Base-by-base conservation (phyloP, 495 filamentous ascomycete species). In the Lophiotrema nucula region DNA sequence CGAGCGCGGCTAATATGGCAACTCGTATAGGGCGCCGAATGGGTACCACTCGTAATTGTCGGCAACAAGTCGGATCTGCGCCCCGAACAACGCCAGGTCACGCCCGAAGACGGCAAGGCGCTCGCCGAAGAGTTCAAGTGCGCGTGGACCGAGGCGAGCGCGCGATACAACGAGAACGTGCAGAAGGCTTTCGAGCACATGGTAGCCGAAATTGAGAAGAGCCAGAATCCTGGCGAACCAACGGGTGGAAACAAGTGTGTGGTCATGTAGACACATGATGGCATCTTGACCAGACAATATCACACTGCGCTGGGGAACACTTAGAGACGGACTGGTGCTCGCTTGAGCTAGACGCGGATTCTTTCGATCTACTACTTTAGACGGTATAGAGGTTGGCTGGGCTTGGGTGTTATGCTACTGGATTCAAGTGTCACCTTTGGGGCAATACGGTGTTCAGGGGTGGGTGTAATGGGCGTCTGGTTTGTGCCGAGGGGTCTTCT, bases 41-140 rank as follows among this genome's bases (percentile, higher is more conserved):
- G 83, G 76, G 90, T 95, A 54, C 95, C 93, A 13, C 84, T 97
- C 64, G 88, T 93, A 58, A 83, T 99, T 46, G 92, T 99, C 19
- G 93, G 90, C 60, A 99, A 99, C 76, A 99, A 99, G 77, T 89
- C 83, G 64, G 93, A 99, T 72, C 81, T 99, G 42, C 88, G 92
- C 51, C 80, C 87, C 21, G 92, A 96, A 70, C 92, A 96, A 70
- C 87, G 92, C 48, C 92, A 97, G 71, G 92, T 99, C 56, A 82
- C 86, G 18, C 69, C 81, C 25, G 91, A 96, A 47, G 87, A 95
- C 58, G 93, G 92, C 58, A 84, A 82, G 53, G 82, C 83, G 56
- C 74, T 97, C 46, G 83, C 85, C 15, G 86, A 92, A 47, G 86
- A 95, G 69, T 88, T 92, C 75, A 85, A 88, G 55, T 97, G 93